phyloP scores from a whole-genome alignment of 305 asterid species.

The Lippia alba region DNA sequence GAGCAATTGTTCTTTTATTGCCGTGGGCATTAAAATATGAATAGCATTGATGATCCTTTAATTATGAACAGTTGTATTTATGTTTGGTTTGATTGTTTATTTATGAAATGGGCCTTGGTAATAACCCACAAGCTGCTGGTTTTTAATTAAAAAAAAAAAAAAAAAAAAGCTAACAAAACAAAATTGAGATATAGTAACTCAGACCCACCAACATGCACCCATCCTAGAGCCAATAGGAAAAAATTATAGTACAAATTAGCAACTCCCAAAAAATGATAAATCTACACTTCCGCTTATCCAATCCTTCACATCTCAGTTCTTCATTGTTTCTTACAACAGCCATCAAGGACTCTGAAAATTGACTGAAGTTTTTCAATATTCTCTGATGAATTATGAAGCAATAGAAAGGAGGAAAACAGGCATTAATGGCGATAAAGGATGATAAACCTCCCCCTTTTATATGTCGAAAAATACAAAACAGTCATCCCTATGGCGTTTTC shows the following conservation, averaged over 20 bases:
- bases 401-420: slow-evolving; percentile 6
- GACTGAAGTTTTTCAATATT: background rate
- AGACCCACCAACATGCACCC: no score
- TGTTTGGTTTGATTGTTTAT: no score
- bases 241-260: background rate
- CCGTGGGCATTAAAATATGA: no score
- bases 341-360: slow-evolving; percentile 11
- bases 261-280: slow-evolving; percentile 9
- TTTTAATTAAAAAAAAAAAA: no score
- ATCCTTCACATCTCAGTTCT: slow-evolving; percentile 34
- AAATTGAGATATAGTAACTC: no score
- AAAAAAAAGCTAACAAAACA: no score
- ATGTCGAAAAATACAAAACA: slow-evolving; percentile 37
- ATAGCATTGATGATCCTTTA: no score
- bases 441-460: slow-evolving; percentile 19
- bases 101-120: no score
- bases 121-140: no score
- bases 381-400: slow-evolving; percentile 18
- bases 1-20: no score
- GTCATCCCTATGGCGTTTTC: slow-evolving; percentile 61
- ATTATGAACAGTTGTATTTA: no score
- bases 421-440: slow-evolving; percentile 22
- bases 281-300: slow-evolving; percentile 48
- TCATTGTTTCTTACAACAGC: slow-evolving; percentile 22
- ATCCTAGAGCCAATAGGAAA: no score